Evolutionary conservation across 2,329 filamentous ascomycete species (phyloP), one percentile per base, ranked within the genome.

Genomic region (Scytalidium lignicola): DNA sequence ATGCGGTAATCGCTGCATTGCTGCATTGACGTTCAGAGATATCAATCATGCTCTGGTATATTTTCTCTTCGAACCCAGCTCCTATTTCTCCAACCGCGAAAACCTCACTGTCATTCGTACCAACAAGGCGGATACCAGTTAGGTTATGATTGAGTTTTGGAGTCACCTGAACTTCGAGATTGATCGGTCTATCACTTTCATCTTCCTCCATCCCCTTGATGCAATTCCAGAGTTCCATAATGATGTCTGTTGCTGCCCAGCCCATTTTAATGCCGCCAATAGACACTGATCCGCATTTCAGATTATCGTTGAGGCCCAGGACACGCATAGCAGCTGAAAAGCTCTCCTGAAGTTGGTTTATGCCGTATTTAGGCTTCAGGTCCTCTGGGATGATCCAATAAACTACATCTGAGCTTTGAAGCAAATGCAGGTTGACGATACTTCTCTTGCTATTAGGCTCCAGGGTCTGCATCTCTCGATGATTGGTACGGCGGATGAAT

Each of bases 361-460:
- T 44, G 6, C 53, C 58, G 46, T 52, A 53, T 15, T 26, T 26
- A 2, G 15, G 12, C 5, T 39, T 19, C 2, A 47, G 2, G 29
- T 45, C 42, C 12, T 18, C 41, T 13, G 58, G 54, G 18, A 61
- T 22, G n/a, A 54, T 59, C 58, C 58, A 61, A 43, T 58, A 61
- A 23, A 46, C 29, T 20, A 43, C 48, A 19, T 40, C 42, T 19
- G 18, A 12, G 3, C 41, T 22, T 3, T 32, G 32, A 37, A 7
- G 5, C 8, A 22, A 19, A 8, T 32, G 44, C 3, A 52, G 37
- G 13, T 43, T 41, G 17, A 51, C 37, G 23, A 52, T 28, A 41
- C 51, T 29, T 15, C 20, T 41, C 10, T n/a, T 22, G 8, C 21
- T 13, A 5, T 19, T 13, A 2, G 55, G 55, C 26, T 50, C 45